Conservation (phyloP, 1,139 yeast genomes). For the Geotrichum restrictum region DNA sequence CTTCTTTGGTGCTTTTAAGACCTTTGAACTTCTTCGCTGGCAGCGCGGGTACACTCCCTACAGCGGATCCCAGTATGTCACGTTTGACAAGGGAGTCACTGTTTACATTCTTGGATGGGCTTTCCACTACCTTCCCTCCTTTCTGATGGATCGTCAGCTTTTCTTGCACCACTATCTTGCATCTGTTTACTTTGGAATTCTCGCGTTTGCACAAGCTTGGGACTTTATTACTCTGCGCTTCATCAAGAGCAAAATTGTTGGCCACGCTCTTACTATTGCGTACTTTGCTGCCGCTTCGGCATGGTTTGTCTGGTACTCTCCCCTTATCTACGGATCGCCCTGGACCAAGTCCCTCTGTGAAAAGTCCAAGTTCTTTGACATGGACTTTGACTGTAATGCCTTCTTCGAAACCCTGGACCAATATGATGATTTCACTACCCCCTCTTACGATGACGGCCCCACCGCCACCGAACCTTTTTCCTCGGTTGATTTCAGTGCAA, state of each 20-base stretch:
- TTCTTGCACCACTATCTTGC: conserved; percentile 92
- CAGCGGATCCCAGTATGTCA: conserved; percentile 55
- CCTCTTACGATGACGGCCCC: conserved; percentile 2
- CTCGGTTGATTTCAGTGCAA: conserved; percentile 6
- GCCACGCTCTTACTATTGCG: conserved; percentile 44
- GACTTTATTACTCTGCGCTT: conserved; percentile 51
- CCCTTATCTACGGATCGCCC: conserved; percentile 72
- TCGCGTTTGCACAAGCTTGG: conserved; percentile 77
- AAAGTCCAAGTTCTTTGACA: conserved; percentile 52
- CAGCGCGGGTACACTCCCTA: conserved; percentile 48
- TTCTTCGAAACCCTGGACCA: conserved; percentile 43
- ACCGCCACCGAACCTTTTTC: neutral
- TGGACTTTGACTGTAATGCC: conserved; percentile 79
- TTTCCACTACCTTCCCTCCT: conserved; percentile 81
- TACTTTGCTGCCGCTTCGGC: conserved; percentile 51
- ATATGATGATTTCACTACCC: conserved; percentile 26
- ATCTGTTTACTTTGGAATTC: conserved; percentile 80
- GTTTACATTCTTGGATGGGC: conserved; percentile 77
- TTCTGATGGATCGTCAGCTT: conserved; percentile 88
- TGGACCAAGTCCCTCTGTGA: conserved; percentile 75
- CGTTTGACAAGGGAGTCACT: conserved; percentile 67
- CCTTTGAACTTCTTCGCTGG: conserved; percentile 64
- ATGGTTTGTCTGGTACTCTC: conserved; percentile 62
- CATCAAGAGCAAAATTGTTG: conserved; percentile 45
- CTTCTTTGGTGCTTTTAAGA: conserved; percentile 53